Base-by-base conservation (phyloP, 176 grass and related monocot genomes). In the Hsuehochloa calcarea region DNA sequence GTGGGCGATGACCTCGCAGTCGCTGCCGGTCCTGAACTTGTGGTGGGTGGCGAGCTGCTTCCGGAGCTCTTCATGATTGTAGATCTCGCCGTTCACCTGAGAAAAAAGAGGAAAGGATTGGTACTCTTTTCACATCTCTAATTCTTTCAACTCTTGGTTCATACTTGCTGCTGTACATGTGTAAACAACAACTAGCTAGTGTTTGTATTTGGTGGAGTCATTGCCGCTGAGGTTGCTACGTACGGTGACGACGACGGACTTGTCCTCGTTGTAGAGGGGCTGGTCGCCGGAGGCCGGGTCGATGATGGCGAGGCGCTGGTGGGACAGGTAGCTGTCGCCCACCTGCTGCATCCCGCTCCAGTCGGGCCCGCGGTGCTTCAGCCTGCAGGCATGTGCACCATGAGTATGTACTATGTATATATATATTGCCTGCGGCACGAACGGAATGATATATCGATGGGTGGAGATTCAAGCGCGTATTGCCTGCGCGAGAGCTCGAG, bases 11-110 rank as follows among this genome's bases (percentile, higher is more conserved):
- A 97, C 90, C 61, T 97, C 95, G 75, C 95, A 97, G 65, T 97
- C 92, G 50, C 95, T 97, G 27, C 95, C 95, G 0, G 95, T 97
- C 75, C 95, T 87, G 82, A 97, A 94, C 4, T 47, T 90, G 87
- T 97, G 90, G 87, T 97, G 90, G 17, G 85, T 11, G 6, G 88
- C 5, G 82, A 97, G 84, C 0, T 44, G 19, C 15, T 47, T 55
- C 68, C 92, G 77, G 44, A 97, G 75, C 11, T 90, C 66, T 79
- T 85, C 81, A 74, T 97, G 92, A 75, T 97, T 97, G 89, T 97
- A 97, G 80, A 97, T 94, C 82, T 97, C 92, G 35, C 92, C 95
- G 56, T 97, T 97, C 70, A 92, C 89, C 92, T 91, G 41, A n/a
- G 25, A 65, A n/a, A 43, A 52, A 6, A 6, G 0, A 19, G 50